phyloP scores from a whole-genome alignment of 2,329 filamentous ascomycete genomes.

The Penicillium sp. region DNA sequence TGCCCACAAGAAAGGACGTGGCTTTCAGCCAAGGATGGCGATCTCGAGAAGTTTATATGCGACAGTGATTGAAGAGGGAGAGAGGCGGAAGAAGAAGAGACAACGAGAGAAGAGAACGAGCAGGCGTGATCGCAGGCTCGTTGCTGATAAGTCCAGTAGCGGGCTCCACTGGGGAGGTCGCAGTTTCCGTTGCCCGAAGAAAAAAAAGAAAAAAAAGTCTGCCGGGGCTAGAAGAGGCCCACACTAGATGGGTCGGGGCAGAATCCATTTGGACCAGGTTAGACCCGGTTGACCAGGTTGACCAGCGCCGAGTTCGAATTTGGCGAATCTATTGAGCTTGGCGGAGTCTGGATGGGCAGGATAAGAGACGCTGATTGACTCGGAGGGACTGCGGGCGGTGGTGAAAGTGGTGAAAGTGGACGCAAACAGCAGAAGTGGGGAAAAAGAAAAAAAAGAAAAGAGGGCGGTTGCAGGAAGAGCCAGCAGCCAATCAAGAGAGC shows the following conservation, averaged over 20 bases:
- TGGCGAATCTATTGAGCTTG: background rate
- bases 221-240: slow-evolving; percentile 5
- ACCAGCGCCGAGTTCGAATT: background rate
- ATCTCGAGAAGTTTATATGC: slow-evolving; percentile 17
- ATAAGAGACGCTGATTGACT: background rate
- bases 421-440: slow-evolving; percentile 19
- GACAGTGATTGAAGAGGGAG: background rate
- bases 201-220: slow-evolving; percentile 10
- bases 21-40: slow-evolving; percentile 12
- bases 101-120: background rate
- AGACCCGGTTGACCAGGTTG: background rate
- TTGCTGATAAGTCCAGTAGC: slow-evolving; percentile 26
- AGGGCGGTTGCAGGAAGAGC: slow-evolving; percentile 8
- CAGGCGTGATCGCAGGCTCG: slow-evolving; percentile 17
- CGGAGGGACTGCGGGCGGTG: background rate
- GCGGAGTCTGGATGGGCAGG: background rate
- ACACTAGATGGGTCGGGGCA: background rate
- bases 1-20: slow-evolving; percentile 18
- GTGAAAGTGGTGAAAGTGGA: slow-evolving; percentile 7
- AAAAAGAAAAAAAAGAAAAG: background rate
- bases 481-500: slow-evolving; percentile 38
- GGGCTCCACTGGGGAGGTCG: slow-evolving; percentile 17
- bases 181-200: background rate
- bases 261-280: slow-evolving; percentile 9
- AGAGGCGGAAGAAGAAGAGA: slow-evolving; percentile 7